Base-by-base conservation (phyloP, 371 early-diverging fungal species). In the Thermomucor indicae-seudaticae region DNA sequence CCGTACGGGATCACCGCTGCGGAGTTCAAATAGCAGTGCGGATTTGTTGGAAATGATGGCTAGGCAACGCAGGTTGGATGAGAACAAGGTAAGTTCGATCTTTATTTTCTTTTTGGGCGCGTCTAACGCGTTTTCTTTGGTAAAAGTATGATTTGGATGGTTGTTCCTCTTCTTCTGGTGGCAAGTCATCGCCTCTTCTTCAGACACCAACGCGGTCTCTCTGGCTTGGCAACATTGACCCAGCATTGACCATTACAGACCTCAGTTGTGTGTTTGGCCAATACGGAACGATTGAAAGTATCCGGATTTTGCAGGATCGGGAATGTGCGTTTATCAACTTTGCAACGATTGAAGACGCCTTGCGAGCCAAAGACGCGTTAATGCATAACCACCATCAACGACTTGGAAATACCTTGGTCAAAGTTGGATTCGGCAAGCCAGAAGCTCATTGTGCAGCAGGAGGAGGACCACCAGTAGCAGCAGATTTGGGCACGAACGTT, bases 221-320 rank as follows among this genome's bases (percentile, higher is more conserved):
- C 20, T 96, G 96, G 95, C 79, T 96, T 46, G 96, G 96, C 29
- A 95, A 95, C 58, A 75, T 96, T 14, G 93, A 93, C 60, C 76
- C 89, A 0, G 58, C 72, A 8, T 75, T 93, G 51, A 83, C 85
- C 4, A 72, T 80, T 17, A 74, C 81, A n/a, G 94, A 95, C 34
- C 72, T 97, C 39, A 77, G 84, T 16, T 67, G 75, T 41, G 62
- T 87, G 14, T 97, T 96, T 67, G 75, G 86, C 7, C 85, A 84
- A 14, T 96, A 85, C 64, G 98, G 98, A 1, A 70, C 85, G 6
- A 91, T 97, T 62, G 98, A 97, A 69, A 88, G 85, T 28, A 75
- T 95, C 47, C 84, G 96, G 17, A 83, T 95, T 31, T 78, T 96
- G 14, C 90, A 93, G 0, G 97, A 81, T 41, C 67, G 67, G 0